Evolutionary conservation across 2,329 filamentous ascomycete species (phyloP).

Genomic region (Daldinia sp.): DNA sequence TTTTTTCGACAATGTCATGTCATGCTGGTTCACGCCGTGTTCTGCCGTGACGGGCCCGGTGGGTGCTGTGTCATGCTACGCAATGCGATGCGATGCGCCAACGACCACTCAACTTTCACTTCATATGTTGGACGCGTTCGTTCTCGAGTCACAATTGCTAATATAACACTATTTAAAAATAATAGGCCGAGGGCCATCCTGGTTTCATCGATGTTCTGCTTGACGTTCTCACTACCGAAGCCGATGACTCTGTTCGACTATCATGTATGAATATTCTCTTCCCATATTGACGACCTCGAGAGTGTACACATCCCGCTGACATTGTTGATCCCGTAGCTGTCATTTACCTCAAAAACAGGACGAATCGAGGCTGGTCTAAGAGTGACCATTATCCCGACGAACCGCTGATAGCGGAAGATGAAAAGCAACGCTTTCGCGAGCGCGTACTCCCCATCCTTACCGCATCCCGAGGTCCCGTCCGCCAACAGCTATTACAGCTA

Average conservation of each 20-base stretch:
- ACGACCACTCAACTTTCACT: slow-evolving; percentile 9
- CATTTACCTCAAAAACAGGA: slow-evolving; percentile 97
- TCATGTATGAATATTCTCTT: slow-evolving; percentile 83
- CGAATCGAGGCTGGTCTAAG: slow-evolving; percentile 90
- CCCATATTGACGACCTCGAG: slow-evolving; percentile 18
- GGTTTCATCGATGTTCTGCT: slow-evolving; percentile 92
- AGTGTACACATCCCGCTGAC: slow-evolving; percentile 31
- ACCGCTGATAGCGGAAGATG: slow-evolving; percentile 84
- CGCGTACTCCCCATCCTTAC: slow-evolving; percentile 91
- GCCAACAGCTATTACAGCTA: slow-evolving; percentile 92
- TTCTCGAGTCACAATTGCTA: slow-evolving; percentile 32
- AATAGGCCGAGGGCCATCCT: slow-evolving; percentile 86
- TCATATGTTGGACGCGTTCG: slow-evolving; percentile 26
- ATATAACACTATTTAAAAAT: slow-evolving; percentile 30
- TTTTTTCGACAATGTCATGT: slow-evolving; percentile 16
- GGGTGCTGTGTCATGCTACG: slow-evolving; percentile 17
- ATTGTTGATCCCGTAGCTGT: slow-evolving; percentile 71
- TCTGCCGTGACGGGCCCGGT: slow-evolving; percentile 11
- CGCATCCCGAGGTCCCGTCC: slow-evolving; percentile 81
- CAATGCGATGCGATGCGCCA: slow-evolving; percentile 43
- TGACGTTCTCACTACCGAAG: slow-evolving; percentile 89
- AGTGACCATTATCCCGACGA: slow-evolving; percentile 79
- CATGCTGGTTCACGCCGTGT: slow-evolving; percentile 22
- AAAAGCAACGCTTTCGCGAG: slow-evolving; percentile 88
- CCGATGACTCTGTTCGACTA: slow-evolving; percentile 84